Conservation (phyloP, 345 rosid species). For the Salix caprea region DNA sequence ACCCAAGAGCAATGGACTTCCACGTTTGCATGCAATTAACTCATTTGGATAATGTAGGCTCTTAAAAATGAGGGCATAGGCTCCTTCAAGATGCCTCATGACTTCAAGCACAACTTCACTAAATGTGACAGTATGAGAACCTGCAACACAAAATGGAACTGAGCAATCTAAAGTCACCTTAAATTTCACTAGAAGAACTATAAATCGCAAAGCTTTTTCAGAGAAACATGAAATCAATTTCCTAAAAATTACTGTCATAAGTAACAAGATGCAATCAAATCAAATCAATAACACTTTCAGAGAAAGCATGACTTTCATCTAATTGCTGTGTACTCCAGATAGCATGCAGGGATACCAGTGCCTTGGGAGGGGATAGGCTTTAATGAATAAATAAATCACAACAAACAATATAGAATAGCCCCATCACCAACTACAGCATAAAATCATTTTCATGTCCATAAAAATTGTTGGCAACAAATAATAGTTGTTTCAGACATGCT, state of each 20-base stretch:
- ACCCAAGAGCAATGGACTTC: slow-evolving; percentile 90
- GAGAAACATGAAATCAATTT: not conserved
- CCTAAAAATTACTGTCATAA: not conserved
- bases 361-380: not conserved
- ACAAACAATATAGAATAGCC: too few species aligned
- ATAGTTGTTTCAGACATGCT: too few species aligned
- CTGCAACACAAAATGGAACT: slow-evolving; percentile 36
- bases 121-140: slow-evolving; percentile 62
- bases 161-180: not conserved
- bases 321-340: not conserved
- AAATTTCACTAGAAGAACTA: not conserved
- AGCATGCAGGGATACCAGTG: not conserved
- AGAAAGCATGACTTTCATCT: too few species aligned
- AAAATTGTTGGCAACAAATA: too few species aligned
- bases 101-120: slow-evolving; percentile 93
- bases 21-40: slow-evolving; percentile 93
- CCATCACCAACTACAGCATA: too few species aligned
- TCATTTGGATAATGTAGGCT: slow-evolving; percentile 91
- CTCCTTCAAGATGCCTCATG: slow-evolving; percentile 96
- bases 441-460: too few species aligned
- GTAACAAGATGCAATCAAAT: not conserved
- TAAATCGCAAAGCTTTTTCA: not conserved
- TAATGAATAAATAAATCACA: too few species aligned
- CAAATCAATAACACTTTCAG: not conserved
- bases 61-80: slow-evolving; percentile 94